These are phyloP conservation scores for Diaporthe batatas DNA, from an alignment of 2,329 filamentous ascomycete species.

Conservation along the genomic window DNA sequence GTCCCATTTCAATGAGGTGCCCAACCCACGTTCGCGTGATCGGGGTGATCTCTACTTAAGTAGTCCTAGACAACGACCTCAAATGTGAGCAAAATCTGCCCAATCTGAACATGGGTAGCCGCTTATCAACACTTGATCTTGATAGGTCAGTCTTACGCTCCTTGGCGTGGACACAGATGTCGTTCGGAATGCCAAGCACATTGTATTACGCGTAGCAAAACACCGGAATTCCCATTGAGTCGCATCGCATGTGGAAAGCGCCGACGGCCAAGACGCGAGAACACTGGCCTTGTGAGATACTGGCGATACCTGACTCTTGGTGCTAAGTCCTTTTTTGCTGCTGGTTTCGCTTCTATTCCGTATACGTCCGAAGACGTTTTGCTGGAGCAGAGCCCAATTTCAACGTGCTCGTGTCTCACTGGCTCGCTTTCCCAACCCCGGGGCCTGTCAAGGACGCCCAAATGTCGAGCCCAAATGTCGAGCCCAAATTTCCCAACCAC, in stretches of 20 bases:
- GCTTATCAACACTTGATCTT: neutral
- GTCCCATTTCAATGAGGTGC: neutral
- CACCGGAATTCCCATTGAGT: neutral
- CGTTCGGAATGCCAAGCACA: neutral
- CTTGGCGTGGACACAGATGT: neutral
- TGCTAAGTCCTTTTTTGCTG: neutral
- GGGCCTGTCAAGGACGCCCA: constrained; percentile 12
- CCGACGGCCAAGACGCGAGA: neutral
- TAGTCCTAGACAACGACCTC: neutral
- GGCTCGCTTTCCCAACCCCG: neutral
- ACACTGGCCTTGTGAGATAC: neutral
- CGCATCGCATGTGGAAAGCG: neutral
- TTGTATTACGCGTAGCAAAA: neutral
- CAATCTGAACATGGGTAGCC: neutral
- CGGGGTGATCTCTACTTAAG: too few relatives aligned
- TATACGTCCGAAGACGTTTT: too few relatives aligned
- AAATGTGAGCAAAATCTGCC: neutral
- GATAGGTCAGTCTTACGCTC: too few relatives aligned
- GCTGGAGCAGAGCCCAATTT: constrained; percentile 16
- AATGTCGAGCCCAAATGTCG: constrained; percentile 10
- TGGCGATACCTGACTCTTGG: neutral
- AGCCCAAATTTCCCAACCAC: neutral
- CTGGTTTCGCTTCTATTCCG: too few relatives aligned
- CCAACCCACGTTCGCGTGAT: neutral
- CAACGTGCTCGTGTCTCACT: constrained; percentile 9